Conservation (phyloP, 1,284 basidiomycete species). For the Apiotrichum sp. region DNA sequence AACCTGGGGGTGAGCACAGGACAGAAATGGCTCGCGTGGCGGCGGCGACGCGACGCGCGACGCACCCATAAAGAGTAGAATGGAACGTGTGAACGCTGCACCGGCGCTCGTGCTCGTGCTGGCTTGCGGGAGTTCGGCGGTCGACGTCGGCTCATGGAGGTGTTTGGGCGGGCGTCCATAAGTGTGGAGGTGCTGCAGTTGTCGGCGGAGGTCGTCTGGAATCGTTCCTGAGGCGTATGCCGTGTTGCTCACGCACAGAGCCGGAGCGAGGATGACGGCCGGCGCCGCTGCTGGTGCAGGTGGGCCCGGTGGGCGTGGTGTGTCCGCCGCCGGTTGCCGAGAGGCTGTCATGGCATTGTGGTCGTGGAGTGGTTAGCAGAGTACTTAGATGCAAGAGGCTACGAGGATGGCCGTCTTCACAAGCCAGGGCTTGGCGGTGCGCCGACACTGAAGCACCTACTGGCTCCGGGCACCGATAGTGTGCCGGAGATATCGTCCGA, state of each 20-base stretch:
- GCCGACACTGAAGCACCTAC: no score
- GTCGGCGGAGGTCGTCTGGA: not conserved
- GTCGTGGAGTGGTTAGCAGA: not conserved
- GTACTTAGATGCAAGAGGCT: no score
- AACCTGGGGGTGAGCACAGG: conserved; percentile 20
- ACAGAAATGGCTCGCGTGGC: no score
- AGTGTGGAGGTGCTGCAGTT: not conserved
- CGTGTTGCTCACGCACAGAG: not conserved
- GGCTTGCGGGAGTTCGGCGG: conserved; percentile 10
- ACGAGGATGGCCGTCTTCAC: no score
- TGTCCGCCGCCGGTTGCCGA: not conserved
- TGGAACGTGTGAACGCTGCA: conserved; percentile 40
- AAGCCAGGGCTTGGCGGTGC: no score
- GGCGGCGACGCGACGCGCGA: no score
- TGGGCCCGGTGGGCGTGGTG: not conserved
- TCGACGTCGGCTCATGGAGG: not conserved
- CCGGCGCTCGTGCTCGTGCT: conserved; percentile 32
- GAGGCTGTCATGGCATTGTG: not conserved
- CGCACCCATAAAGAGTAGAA: conserved; percentile 42
- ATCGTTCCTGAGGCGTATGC: not conserved
- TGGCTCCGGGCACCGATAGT: no score
- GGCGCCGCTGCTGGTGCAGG: not conserved
- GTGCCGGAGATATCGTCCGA: no score
- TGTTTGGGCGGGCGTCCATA: not conserved
- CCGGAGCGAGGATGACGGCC: not conserved